phyloP scores from a whole-genome alignment of 495 filamentous ascomycete genomes.

The Talaromyces ruber region DNA sequence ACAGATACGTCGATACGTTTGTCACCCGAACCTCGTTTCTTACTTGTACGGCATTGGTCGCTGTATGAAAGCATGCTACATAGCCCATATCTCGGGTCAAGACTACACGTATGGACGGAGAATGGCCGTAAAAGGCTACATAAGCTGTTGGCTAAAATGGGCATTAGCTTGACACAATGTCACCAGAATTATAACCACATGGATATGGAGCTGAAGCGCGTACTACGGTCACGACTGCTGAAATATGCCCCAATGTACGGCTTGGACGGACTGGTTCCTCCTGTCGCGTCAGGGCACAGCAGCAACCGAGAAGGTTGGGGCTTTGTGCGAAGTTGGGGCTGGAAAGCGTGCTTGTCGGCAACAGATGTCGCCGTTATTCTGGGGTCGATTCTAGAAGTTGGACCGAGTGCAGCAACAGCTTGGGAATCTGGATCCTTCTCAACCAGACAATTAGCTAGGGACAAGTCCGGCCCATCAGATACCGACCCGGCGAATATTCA shows the following conservation, averaged over 20 bases:
- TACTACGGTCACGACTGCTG: slow-evolving; percentile 73
- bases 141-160: slow-evolving; percentile 96
- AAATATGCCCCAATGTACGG: slow-evolving; percentile 88
- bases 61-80: slow-evolving; percentile 98
- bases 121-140: slow-evolving; percentile 82
- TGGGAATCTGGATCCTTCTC: slow-evolving; percentile 30
- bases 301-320: slow-evolving; percentile 77
- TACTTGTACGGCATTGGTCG: slow-evolving; percentile 93
- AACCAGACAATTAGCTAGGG: slow-evolving; percentile 27
- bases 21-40: slow-evolving; percentile 88
- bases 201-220: slow-evolving; percentile 94
- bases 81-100: slow-evolving; percentile 87
- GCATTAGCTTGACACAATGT: slow-evolving; percentile 85
- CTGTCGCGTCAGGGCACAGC: slow-evolving; percentile 42
- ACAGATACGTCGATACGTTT: slow-evolving; percentile 88
- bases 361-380: slow-evolving; percentile 86
- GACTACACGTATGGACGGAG: slow-evolving; percentile 92
- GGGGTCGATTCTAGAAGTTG: slow-evolving; percentile 87
- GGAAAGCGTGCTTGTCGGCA: slow-evolving; percentile 87
- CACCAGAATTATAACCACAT: slow-evolving; percentile 95
- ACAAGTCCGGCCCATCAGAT: slow-evolving; percentile 14
- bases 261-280: slow-evolving; percentile 82
- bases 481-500: slow-evolving; percentile 31
- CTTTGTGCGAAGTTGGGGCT: slow-evolving; percentile 95
- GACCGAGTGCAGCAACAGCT: slow-evolving; percentile 32